phyloP scores from a whole-genome alignment of 2,329 filamentous ascomycete genomes.

The Diatrype stigma region DNA sequence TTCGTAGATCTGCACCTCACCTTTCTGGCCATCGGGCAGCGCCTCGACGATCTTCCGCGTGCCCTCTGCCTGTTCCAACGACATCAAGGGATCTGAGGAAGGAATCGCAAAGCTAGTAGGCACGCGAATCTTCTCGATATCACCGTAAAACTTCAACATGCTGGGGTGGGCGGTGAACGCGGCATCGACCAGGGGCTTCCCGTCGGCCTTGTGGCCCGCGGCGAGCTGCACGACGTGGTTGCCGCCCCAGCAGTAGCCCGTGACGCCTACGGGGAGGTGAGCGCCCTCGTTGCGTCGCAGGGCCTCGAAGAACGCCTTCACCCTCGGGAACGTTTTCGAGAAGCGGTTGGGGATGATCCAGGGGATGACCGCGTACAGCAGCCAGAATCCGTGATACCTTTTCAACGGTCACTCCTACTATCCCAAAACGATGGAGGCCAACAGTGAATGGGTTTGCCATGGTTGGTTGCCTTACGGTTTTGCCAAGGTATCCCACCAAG shows the following conservation, averaged over 20 bases:
- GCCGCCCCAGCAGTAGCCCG: slow-evolving; percentile 63
- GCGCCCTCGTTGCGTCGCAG: slow-evolving; percentile 28
- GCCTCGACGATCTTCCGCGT: slow-evolving; percentile 32
- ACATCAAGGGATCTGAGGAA: slow-evolving; percentile 39
- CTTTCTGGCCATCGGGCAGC: slow-evolving; percentile 26
- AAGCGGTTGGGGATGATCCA: slow-evolving; percentile 28
- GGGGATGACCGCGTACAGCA: slow-evolving; percentile 25
- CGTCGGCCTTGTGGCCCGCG: slow-evolving; percentile 24
- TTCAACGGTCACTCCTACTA: background rate
- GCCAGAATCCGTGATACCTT: slow-evolving; percentile 15
- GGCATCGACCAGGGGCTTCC: slow-evolving; percentile 42
- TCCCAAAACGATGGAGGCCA: too few relatives aligned
- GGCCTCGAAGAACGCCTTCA: slow-evolving; percentile 33
- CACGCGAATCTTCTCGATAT: slow-evolving; percentile 39
- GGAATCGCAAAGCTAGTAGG: slow-evolving; percentile 45
- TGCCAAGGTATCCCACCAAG: slow-evolving; percentile 16
- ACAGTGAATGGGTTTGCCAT: too few relatives aligned
- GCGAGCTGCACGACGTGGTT: slow-evolving; percentile 48
- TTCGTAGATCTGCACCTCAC: slow-evolving; percentile 34
- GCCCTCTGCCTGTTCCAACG: slow-evolving; percentile 25
- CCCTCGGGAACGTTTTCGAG: slow-evolving; percentile 28
- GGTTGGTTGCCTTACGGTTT: slow-evolving; percentile 24
- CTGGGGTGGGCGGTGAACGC: slow-evolving; percentile 52
- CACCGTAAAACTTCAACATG: slow-evolving; percentile 40
- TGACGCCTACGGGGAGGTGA: slow-evolving; percentile 40